Conservation (phyloP, 1,284 basidiomycete species). For the Apiotrichum akiyoshidainum region DNA sequence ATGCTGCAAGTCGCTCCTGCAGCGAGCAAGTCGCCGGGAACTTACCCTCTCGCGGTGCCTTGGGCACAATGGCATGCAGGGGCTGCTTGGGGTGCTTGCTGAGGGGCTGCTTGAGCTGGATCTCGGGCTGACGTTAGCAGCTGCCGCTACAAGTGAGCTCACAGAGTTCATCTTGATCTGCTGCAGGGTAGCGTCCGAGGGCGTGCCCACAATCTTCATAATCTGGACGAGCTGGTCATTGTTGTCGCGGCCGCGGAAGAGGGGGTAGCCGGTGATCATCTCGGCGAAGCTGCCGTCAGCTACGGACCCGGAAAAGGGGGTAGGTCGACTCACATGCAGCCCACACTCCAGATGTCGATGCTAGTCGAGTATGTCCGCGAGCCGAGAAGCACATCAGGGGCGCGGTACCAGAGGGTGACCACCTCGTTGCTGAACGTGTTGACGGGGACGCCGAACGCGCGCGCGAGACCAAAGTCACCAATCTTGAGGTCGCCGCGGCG, state of each 20-base stretch:
- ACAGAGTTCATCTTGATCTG: conserved; percentile 91
- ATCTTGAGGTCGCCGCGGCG: conserved; percentile 85
- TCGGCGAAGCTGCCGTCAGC: conserved; percentile 45
- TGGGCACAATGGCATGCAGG: conserved; percentile 82
- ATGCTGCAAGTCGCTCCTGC: too few relatives aligned
- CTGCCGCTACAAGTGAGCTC: conserved; percentile 36
- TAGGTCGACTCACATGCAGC: conserved; percentile 53
- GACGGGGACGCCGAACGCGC: conserved; percentile 96
- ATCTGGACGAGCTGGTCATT: conserved; percentile 97
- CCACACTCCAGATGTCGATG: conserved; percentile 98
- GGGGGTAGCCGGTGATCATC: conserved; percentile 88
- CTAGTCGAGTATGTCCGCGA: conserved; percentile 93
- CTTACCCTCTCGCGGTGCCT: conserved; percentile 81
- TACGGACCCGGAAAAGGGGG: too few relatives aligned
- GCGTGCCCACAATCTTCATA: conserved; percentile 95
- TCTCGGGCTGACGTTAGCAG: conserved; percentile 68
- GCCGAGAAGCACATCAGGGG: conserved; percentile 93
- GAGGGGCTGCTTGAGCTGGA: conserved; percentile 58
- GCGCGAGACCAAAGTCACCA: conserved; percentile 89
- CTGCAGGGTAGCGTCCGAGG: conserved; percentile 80
- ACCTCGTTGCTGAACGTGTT: conserved; percentile 98
- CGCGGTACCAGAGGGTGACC: conserved; percentile 97
- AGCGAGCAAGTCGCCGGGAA: background rate
- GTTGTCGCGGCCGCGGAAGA: conserved; percentile 97
- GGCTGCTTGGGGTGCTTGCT: conserved; percentile 89